A percentile compares a stretch with the other conserved stretches of the same genome.
phyloP scores from a whole-genome alignment of 352 stramenopile genomes.

The Phytophthora palmivora region DNA sequence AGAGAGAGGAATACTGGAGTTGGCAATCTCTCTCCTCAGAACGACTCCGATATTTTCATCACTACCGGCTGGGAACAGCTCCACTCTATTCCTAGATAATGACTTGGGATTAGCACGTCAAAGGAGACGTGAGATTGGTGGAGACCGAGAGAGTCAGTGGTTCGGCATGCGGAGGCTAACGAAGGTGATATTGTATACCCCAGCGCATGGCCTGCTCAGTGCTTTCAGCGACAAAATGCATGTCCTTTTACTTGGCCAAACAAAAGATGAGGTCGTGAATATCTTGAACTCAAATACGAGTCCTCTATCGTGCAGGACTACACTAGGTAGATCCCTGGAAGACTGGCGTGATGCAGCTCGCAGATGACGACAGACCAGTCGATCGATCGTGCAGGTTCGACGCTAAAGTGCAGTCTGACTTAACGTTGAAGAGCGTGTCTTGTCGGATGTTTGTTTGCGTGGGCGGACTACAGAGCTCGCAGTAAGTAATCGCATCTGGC shows the following conservation, averaged over 20 bases:
- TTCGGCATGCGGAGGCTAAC: background rate
- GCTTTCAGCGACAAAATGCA: too few species aligned
- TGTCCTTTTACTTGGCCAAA: too few species aligned
- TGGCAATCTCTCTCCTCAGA: conserved; percentile 14
- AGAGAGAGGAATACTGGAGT: conserved; percentile 14
- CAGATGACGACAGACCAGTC: conserved; percentile 13
- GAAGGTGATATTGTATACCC: too few species aligned
- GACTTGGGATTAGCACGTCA: conserved; percentile 15
- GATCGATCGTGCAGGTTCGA: background rate
- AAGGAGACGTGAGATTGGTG: conserved; percentile 6
- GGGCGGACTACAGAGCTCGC: too few species aligned
- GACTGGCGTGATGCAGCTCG: conserved; percentile 15
- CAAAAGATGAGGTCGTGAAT: too few species aligned
- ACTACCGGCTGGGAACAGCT: conserved; percentile 16
- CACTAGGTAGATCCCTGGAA: too few species aligned
- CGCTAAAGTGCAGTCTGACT: conserved; percentile 13
- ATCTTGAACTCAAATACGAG: too few species aligned
- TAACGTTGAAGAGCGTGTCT: conserved; percentile 14
- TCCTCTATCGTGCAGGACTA: too few species aligned
- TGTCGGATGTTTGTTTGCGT: conserved; percentile 4
- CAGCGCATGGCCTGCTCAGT: too few species aligned
- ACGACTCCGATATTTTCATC: conserved; percentile 22
- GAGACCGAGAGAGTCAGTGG: conserved; percentile 14
- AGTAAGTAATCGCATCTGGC: conserved; percentile 32
- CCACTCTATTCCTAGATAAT: conserved; percentile 27